Evolutionary conservation across 2,329 filamentous ascomycete species (phyloP), one percentile per base, ranked within the genome.

Genomic region (Pseudocercospora pini-densiflorae): DNA sequence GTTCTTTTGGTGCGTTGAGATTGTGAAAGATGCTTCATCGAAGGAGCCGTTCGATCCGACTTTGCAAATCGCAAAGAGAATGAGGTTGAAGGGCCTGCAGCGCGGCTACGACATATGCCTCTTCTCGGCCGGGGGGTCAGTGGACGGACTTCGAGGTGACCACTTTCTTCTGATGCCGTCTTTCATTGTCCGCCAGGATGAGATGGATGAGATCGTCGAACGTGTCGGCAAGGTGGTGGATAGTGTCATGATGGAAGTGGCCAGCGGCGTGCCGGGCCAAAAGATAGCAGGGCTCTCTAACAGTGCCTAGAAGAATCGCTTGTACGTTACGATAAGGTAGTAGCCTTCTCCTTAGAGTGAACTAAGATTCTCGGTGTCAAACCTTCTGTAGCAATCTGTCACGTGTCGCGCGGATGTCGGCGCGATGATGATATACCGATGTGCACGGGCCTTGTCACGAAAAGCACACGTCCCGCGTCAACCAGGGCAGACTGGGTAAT

Each of bases 1-100:
- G 0, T 72, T 87, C 1, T 86, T 87, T 69, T 82, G 82, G 80
- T 83, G 51, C 43, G 55, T 64, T 31, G 62, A 64, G 47, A 59
- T 64, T 45, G 55, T 64, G 57, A 45, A 59, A 59, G 57, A 59
- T 59, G 57, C 57, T 59, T 59, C 57, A 45, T 19, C 57, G 33
- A 59, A 59, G 33, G 57, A 59, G 57, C 33, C 57, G 33, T 59
- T 45, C 57, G 57, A 59, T 45, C 57, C 57, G 57, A 43, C 57
- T n/a, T 59, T 59, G 57, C 57, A 59, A 59, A 59, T 59, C 43
- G n/a, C 57, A 29, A 59, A 59, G 33, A 45, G 57, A 59, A 59
- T 59, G 57, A 59, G 57, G 57, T 59, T 59, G 57, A 59, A 36
- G 57, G 57, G 57, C 36, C 57, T 59, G 21, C 16, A 23, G 21